A percentile compares a stretch with the other conserved stretches of the same genome.
Conservation (phyloP, 768 basidiomycete genomes). For the Hericium coralloides region DNA sequence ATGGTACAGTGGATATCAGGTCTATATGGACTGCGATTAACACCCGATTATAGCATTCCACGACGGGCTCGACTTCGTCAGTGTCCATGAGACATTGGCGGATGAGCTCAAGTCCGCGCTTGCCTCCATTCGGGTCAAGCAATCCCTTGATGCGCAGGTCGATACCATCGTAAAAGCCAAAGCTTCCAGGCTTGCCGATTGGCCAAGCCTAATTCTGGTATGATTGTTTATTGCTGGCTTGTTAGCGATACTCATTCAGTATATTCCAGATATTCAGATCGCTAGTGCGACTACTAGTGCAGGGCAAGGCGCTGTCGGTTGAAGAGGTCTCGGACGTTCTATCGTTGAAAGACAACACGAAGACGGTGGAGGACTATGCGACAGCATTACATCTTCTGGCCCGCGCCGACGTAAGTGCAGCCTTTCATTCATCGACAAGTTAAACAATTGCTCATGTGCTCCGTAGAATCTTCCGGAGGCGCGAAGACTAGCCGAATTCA, state of each 20-base stretch:
- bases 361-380: constrained; percentile 52
- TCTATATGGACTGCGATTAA: neutral
- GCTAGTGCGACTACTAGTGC: constrained; percentile 57
- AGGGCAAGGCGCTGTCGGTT: constrained; percentile 62
- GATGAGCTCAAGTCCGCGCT: constrained; percentile 49
- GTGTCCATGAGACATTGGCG: constrained; percentile 66
- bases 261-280: constrained; percentile 55
- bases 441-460: neutral
- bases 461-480: constrained; percentile 59
- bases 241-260: constrained; percentile 11
- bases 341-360: constrained; percentile 72
- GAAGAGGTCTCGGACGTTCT: constrained; percentile 82
- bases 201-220: constrained; percentile 38
- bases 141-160: constrained; percentile 59
- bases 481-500: constrained; percentile 58
- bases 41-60: constrained; percentile 57
- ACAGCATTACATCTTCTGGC: constrained; percentile 60
- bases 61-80: constrained; percentile 79
- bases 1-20: constrained; percentile 31
- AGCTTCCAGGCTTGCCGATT: constrained; percentile 33
- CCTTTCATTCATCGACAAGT: neutral
- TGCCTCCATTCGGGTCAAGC: constrained; percentile 42
- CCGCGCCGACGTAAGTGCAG: constrained; percentile 38
- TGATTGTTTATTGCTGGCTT: constrained; percentile 25
- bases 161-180: constrained; percentile 51